These are phyloP conservation scores for Alternaria conjuncta DNA, from an alignment of 2,329 filamentous ascomycete species.

Conservation along the genomic window DNA sequence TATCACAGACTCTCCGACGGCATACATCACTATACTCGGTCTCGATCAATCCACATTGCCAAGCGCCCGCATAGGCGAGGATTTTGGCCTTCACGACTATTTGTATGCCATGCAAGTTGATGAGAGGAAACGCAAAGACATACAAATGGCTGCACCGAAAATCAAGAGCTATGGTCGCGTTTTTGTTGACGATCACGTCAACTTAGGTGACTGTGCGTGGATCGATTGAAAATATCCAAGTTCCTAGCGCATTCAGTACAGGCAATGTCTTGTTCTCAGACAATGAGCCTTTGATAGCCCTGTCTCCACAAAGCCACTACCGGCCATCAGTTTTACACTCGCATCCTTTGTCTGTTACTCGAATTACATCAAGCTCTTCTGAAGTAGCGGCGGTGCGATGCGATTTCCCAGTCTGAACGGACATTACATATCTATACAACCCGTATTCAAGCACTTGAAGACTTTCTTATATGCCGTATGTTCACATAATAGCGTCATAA, in stretches of 20 bases:
- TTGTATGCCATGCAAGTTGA: background rate
- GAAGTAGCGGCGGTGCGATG: background rate
- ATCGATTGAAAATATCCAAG: slow-evolving; percentile 3
- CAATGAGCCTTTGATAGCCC: background rate
- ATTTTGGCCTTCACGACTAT: background rate
- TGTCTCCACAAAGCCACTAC: background rate
- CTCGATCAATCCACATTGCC: slow-evolving; percentile 9
- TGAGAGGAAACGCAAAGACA: background rate
- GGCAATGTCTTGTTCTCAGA: background rate
- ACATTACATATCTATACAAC: background rate
- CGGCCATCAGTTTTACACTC: background rate
- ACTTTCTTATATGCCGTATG: background rate
- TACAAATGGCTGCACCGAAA: background rate
- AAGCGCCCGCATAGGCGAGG: background rate
- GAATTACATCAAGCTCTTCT: background rate
- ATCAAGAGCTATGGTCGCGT: slow-evolving; percentile 13
- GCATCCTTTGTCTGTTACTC: background rate
- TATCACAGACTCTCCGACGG: slow-evolving; percentile 25
- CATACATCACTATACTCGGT: slow-evolving; percentile 24
- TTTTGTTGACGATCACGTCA: slow-evolving; percentile 1
- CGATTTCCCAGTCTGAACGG: background rate
- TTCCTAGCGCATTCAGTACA: background rate
- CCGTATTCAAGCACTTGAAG: background rate
- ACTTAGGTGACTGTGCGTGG: slow-evolving; percentile 10
- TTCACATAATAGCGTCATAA: background rate